phyloP scores from a whole-genome alignment of 2,329 filamentous ascomycete genomes.

The Phaeosphaeria sp. region DNA sequence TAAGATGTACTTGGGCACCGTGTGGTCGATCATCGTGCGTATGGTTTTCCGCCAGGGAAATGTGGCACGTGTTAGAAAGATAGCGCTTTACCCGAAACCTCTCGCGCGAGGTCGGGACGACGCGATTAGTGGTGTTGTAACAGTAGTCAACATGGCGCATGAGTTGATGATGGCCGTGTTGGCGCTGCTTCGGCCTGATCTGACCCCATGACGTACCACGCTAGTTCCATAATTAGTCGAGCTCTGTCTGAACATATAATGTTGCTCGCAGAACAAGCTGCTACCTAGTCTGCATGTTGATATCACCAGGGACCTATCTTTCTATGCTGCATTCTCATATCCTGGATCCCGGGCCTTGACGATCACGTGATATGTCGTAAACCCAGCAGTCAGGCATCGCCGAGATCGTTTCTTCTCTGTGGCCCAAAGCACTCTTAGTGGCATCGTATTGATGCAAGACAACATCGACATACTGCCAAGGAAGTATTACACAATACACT shows the following conservation, averaged over 20 bases:
- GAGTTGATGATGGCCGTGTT: not conserved
- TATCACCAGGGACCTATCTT: too few relatives aligned
- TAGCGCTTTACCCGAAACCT: not conserved
- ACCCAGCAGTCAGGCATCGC: too few relatives aligned
- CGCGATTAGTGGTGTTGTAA: not conserved
- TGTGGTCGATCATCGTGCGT: slow-evolving; percentile 49
- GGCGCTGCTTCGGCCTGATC: not conserved
- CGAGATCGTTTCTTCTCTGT: too few relatives aligned
- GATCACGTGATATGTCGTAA: too few relatives aligned
- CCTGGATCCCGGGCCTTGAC: too few relatives aligned
- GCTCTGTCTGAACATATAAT: not conserved
- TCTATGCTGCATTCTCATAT: too few relatives aligned
- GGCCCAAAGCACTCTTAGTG: too few relatives aligned
- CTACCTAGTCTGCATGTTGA: too few relatives aligned
- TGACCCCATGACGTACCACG: not conserved
- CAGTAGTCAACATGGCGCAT: not conserved
- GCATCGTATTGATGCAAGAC: too few relatives aligned
- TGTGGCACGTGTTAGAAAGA: not conserved
- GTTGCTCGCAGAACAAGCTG: not conserved
- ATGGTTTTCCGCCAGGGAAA: not conserved
- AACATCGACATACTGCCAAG: too few relatives aligned
- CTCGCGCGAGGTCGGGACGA: not conserved
- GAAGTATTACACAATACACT: not conserved
- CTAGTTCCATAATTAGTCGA: not conserved
- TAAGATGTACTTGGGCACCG: slow-evolving; percentile 48